Conservation (phyloP, 2,329 filamentous ascomycete genomes). For the Monosporascus sp. region DNA sequence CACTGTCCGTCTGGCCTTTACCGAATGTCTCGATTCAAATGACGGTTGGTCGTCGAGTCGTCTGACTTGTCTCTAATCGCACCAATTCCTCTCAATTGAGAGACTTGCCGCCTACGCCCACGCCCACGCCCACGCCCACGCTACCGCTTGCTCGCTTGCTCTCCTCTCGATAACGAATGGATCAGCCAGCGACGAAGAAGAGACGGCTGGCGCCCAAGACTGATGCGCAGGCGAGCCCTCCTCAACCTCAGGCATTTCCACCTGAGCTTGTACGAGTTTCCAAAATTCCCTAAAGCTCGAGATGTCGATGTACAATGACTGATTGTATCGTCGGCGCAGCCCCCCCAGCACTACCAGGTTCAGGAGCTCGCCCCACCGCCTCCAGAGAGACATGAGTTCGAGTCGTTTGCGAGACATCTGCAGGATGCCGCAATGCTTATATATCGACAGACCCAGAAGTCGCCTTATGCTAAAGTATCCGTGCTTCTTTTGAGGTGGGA, state of each 20-base stretch:
- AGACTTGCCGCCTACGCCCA: background rate
- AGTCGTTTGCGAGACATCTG: constrained; percentile 61
- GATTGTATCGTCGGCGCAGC: constrained; percentile 8
- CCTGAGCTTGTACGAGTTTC: constrained; percentile 23
- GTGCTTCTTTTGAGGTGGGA: constrained; percentile 60
- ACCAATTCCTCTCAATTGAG: background rate
- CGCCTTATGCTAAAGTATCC: constrained; percentile 53
- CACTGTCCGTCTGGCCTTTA: background rate
- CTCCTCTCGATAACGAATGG: constrained; percentile 17
- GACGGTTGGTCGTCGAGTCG: background rate
- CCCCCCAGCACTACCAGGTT: constrained; percentile 22
- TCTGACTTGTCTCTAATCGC: background rate
- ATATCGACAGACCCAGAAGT: constrained; percentile 55
- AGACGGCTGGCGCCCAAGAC: constrained; percentile 32
- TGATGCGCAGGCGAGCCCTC: constrained; percentile 26
- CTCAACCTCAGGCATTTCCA: constrained; percentile 19
- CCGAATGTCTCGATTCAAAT: background rate
- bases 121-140: background rate
- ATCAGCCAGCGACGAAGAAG: constrained; percentile 35
- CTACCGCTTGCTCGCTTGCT: background rate
- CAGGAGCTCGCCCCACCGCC: constrained; percentile 25
- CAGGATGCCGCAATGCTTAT: constrained; percentile 66
- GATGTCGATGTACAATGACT: constrained; percentile 2
- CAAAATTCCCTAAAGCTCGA: constrained; percentile 6
- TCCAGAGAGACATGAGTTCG: constrained; percentile 55